Conservation (phyloP, 768 basidiomycete species). For the Suillus discolor region DNA sequence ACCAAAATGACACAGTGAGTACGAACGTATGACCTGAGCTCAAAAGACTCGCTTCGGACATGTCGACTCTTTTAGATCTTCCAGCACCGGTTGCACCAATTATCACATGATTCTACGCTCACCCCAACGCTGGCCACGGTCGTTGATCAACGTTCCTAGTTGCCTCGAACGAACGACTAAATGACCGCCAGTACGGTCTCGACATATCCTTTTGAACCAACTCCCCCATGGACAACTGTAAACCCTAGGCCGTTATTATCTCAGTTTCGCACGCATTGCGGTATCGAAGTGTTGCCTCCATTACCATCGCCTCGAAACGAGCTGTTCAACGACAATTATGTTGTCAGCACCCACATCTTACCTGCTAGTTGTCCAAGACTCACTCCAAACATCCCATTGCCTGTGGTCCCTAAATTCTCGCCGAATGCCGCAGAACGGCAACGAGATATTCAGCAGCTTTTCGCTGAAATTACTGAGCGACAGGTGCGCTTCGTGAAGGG, state of each 20-base stretch:
- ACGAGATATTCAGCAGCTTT: slow-evolving; percentile 13
- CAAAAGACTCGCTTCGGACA: no score
- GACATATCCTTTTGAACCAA: slow-evolving; percentile 24
- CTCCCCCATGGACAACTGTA: slow-evolving; percentile 21
- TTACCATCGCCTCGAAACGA: slow-evolving; percentile 25
- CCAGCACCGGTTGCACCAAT: background rate
- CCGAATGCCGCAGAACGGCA: slow-evolving; percentile 15
- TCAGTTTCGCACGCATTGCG: slow-evolving; percentile 14
- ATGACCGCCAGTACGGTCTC: slow-evolving; percentile 1
- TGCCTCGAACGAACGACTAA: background rate
- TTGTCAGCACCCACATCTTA: slow-evolving; percentile 31
- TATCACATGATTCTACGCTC: background rate
- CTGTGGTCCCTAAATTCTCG: slow-evolving; percentile 20
- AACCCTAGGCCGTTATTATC: slow-evolving; percentile 25
- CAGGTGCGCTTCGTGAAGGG: slow-evolving; percentile 17
- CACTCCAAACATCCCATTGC: slow-evolving; percentile 26
- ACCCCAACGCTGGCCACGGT: background rate
- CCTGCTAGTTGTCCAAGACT: slow-evolving; percentile 32
- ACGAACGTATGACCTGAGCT: no score
- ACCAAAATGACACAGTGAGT: no score
- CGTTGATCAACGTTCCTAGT: background rate
- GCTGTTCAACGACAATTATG: slow-evolving; percentile 23
- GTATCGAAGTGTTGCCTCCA: slow-evolving; percentile 11
- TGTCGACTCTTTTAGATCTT: no score
- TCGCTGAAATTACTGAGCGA: slow-evolving; percentile 22